Conservation (phyloP, 805 yeast species). For the Metschnikowia amazonensis region DNA sequence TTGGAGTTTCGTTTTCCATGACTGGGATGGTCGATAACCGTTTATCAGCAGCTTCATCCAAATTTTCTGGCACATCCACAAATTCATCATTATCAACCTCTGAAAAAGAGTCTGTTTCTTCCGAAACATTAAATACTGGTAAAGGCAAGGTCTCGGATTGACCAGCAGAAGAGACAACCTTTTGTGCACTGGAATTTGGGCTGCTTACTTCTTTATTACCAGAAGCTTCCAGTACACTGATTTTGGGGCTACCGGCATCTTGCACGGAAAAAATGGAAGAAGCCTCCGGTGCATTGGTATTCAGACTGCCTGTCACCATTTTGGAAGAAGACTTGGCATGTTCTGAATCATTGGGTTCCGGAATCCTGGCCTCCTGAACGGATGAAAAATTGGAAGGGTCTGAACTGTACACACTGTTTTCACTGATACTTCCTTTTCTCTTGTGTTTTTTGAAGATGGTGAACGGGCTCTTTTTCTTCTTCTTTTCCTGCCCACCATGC, state of each 20-base stretch:
- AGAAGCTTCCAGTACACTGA: not conserved
- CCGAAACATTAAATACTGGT: not conserved
- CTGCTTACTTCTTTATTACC: not conserved
- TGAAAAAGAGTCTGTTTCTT: not conserved
- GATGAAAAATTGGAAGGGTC: not conserved
- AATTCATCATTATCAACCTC: conserved; percentile 13
- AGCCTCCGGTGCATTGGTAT: not conserved
- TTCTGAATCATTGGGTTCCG: not conserved
- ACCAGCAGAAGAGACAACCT: not conserved
- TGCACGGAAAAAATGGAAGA: not conserved
- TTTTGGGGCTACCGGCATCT: not conserved
- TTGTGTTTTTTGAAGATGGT: conserved; percentile 10
- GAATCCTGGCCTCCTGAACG: not conserved
- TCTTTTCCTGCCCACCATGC: conserved; percentile 8
- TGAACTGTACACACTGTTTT: conserved; percentile 4
- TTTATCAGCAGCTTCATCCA: conserved; percentile 9
- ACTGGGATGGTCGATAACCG: conserved; percentile 4
- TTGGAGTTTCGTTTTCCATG: not conserved
- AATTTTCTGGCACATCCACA: conserved; percentile 17
- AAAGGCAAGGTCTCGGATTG: not conserved
- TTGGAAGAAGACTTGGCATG: no score
- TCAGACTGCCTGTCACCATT: not conserved
- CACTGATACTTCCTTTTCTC: conserved; percentile 10
- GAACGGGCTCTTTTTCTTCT: conserved; percentile 10
- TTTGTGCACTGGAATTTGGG: not conserved